phyloP scores from a whole-genome alignment of 2,329 filamentous ascomycete species.

The Pseudonectria buxi region DNA sequence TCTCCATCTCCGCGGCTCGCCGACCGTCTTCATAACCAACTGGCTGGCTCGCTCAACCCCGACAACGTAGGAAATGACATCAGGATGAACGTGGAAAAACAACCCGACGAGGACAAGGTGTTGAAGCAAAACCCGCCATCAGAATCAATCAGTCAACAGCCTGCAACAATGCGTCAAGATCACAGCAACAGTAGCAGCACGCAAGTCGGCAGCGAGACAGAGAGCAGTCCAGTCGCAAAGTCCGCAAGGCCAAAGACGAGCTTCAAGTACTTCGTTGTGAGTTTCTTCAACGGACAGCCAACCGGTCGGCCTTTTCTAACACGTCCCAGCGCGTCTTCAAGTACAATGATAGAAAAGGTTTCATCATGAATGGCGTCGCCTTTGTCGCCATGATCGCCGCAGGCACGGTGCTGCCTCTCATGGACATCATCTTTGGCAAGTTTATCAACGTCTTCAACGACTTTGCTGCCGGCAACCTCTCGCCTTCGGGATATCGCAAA shows the following conservation, averaged over 20 bases:
- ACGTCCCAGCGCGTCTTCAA: constrained; percentile 27
- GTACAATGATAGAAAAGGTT: constrained; percentile 33
- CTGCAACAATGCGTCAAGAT: no score
- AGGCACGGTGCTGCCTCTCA: constrained; percentile 40
- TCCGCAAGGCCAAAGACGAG: constrained; percentile 12
- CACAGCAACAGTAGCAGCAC: no score
- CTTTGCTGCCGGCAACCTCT: constrained; percentile 42
- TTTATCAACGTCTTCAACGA: constrained; percentile 49
- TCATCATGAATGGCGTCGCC: constrained; percentile 30
- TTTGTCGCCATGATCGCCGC: constrained; percentile 31
- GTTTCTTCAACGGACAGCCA: no score
- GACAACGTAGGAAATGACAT: no score
- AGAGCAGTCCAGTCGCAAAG: background rate
- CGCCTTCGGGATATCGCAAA: constrained; percentile 40
- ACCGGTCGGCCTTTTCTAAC: background rate
- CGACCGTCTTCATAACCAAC: no score
- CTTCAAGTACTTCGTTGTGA: constrained; percentile 21
- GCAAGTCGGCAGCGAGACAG: no score
- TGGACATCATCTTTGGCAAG: constrained; percentile 53
- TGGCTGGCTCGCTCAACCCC: no score
- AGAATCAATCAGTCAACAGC: no score
- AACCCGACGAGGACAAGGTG: no score
- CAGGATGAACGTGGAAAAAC: no score
- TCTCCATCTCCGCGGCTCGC: no score
- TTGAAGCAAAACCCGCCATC: no score